A percentile compares a stretch with the other conserved stretches of the same genome.
Evolutionary conservation across 73 alveolate species (phyloP).

Genomic region (Tetrahymena elliotti): DNA sequence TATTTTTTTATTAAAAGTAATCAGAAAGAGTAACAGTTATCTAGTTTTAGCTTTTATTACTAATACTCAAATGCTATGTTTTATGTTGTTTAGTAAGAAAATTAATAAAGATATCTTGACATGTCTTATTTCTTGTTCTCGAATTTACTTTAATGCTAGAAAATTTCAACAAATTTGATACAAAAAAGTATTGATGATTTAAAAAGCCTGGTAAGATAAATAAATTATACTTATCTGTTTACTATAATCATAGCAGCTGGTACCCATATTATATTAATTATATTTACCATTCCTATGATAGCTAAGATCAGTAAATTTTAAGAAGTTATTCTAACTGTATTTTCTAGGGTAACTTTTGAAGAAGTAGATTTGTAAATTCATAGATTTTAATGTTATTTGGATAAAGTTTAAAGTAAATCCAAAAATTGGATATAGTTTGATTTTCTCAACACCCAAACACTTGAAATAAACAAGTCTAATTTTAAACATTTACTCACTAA

Average conservation of each 20-base stretch:
- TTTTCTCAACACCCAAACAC: neutral
- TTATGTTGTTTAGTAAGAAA: neutral
- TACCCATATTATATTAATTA: too few species aligned
- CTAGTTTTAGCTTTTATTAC: neutral
- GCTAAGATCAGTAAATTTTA: too few species aligned
- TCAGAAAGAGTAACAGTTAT: too few species aligned
- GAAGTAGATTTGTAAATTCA: neutral
- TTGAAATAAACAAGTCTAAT: neutral
- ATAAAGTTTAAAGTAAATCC: neutral
- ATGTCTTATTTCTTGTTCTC: neutral
- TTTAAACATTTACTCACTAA: too few species aligned
- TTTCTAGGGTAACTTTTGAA: neutral
- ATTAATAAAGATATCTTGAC: neutral
- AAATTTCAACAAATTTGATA: neutral
- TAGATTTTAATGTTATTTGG: neutral
- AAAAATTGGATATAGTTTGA: neutral
- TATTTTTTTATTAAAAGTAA: neutral
- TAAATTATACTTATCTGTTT: too few species aligned
- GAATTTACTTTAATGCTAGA: neutral
- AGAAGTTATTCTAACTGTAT: neutral
- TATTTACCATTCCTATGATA: neutral
- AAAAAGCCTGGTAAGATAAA: too few species aligned
- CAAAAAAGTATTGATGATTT: too few species aligned
- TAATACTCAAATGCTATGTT: neutral
- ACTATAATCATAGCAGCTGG: neutral